Evolutionary conservation across 2,329 filamentous ascomycete genomes (phyloP).

Genomic region (Fusarium globosum): DNA sequence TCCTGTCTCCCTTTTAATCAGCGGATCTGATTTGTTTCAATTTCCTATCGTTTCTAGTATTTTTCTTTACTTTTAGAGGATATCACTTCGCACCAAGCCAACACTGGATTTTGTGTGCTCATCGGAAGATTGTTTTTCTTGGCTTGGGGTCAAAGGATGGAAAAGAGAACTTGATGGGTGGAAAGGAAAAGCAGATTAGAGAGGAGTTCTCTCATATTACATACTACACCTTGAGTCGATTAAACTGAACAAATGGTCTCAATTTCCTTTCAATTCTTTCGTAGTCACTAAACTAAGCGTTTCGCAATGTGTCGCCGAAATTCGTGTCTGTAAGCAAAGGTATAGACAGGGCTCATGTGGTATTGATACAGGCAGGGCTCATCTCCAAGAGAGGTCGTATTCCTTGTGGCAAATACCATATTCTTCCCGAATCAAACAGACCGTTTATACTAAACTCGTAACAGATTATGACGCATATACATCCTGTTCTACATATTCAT

Average conservation of each 20-base stretch:
- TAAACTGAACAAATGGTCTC: not conserved
- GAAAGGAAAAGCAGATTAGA: conserved; percentile 7
- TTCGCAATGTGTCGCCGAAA: not conserved
- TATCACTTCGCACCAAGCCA: conserved; percentile 35
- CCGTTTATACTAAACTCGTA: not conserved
- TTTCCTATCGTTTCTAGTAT: not conserved
- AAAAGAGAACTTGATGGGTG: conserved; percentile 18
- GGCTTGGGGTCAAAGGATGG: conserved; percentile 14
- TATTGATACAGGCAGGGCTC: not conserved
- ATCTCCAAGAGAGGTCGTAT: not conserved
- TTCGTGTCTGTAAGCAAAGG: not conserved
- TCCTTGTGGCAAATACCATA: not conserved
- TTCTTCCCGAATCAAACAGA: not conserved
- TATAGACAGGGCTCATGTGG: not conserved
- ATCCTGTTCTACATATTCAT: not conserved
- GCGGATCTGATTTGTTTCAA: not conserved
- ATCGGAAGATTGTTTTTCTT: conserved; percentile 22
- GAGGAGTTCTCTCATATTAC: conserved; percentile 17
- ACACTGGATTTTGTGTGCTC: conserved; percentile 39
- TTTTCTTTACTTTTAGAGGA: conserved; percentile 32
- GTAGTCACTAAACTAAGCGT: not conserved
- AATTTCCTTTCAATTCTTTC: not conserved
- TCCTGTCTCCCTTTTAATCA: not conserved
- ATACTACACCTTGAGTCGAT: not conserved
- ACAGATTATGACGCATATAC: conserved; percentile 6